Conservation (phyloP, 805 yeast species). For the Wickerhamiella cacticola region DNA sequence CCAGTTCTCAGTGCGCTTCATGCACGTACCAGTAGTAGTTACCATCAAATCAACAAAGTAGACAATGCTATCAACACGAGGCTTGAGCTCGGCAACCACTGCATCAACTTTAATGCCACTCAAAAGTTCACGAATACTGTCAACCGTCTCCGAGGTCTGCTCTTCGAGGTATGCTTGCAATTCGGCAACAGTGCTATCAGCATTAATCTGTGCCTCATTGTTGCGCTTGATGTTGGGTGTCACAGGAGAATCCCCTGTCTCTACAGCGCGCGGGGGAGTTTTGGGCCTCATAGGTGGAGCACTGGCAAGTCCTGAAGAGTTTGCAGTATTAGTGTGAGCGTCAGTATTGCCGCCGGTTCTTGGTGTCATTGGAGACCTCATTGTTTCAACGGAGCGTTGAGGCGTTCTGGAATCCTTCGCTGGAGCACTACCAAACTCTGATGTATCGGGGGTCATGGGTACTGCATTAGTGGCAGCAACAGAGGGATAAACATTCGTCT, state of each 20-base stretch:
- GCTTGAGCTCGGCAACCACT: constrained; percentile 59
- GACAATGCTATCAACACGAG: constrained; percentile 63
- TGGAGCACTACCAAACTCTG: not conserved
- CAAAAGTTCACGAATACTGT: constrained; percentile 73
- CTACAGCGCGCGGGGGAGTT: not conserved
- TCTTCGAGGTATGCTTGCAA: constrained; percentile 78
- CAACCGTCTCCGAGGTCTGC: constrained; percentile 83
- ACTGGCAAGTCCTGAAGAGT: constrained; percentile 34
- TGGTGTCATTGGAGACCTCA: constrained; percentile 4
- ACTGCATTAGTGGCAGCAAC: not conserved
- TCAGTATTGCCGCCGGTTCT: not conserved
- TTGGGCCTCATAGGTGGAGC: not conserved
- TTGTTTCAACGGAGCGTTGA: not conserved
- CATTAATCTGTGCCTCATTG: not conserved
- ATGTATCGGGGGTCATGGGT: not conserved
- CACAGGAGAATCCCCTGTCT: not conserved
- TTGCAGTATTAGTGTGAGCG: constrained; percentile 35
- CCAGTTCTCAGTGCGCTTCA: constrained; percentile 78
- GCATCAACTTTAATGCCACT: constrained; percentile 40
- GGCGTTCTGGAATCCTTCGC: not conserved
- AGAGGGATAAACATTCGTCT: not conserved
- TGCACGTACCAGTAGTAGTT: constrained; percentile 73
- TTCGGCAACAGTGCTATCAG: constrained; percentile 72
- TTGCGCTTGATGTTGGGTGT: not conserved
- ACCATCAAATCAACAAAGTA: constrained; percentile 76